These are phyloP conservation scores for Diospyros kaki DNA, from an alignment of 148 eudicot genomes.

Conservation along the genomic window DNA sequence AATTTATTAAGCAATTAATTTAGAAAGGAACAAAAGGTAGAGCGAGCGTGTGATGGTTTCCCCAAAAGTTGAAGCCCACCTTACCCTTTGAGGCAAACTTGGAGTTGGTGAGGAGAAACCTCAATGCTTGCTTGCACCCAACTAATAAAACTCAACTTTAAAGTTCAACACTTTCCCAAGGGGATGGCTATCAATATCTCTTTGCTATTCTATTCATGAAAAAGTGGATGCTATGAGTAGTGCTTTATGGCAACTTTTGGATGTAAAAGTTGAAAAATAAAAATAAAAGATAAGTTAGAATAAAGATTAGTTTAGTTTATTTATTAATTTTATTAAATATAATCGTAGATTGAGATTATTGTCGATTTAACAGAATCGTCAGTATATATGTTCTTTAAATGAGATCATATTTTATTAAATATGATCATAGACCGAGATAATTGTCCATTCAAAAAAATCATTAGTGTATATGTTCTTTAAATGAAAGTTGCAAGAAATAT, in stretches of 20 bases:
- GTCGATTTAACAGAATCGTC: too few relatives aligned
- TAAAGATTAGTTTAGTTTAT: too few relatives aligned
- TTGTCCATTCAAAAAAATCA: too few relatives aligned
- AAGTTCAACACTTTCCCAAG: too few relatives aligned
- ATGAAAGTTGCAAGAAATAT: too few relatives aligned
- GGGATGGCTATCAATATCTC: conserved; percentile 9
- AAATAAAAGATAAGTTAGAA: neutral
- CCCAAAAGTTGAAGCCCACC: neutral
- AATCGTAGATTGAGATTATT: too few relatives aligned
- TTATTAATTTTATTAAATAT: too few relatives aligned
- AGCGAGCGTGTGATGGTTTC: neutral
- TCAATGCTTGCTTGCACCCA: neutral
- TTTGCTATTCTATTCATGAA: neutral
- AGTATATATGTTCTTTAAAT: too few relatives aligned
- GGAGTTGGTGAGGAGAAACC: conserved; percentile 1
- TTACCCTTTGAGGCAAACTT: neutral
- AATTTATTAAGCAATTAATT: neutral
- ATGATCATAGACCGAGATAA: too few relatives aligned
- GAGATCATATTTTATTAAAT: too few relatives aligned
- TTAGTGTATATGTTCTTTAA: too few relatives aligned
- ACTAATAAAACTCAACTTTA: too few relatives aligned
- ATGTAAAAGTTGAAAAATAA: neutral
- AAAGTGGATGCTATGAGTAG: conserved; percentile 11
- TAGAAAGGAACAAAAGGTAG: neutral
- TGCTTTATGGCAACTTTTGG: conserved; percentile 8